These are phyloP conservation scores for Mycena maculata DNA, from an alignment of 768 basidiomycete genomes.

Conservation along the genomic window DNA sequence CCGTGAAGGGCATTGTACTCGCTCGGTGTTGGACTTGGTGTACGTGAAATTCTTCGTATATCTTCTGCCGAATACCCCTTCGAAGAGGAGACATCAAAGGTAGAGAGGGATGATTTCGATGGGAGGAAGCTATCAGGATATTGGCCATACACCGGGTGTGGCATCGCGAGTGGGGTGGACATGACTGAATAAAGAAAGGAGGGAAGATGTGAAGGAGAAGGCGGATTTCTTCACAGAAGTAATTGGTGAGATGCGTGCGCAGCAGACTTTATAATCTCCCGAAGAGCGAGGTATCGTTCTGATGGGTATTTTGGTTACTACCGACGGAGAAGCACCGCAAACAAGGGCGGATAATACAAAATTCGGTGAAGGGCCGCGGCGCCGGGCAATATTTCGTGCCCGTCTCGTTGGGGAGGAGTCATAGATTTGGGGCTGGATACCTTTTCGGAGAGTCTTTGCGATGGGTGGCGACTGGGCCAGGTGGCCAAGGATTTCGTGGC, in stretches of 20 bases:
- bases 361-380: too few species aligned
- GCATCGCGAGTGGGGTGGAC: constrained; percentile 13
- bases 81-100: constrained; percentile 5
- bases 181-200: background rate
- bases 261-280: background rate
- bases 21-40: constrained; percentile 52
- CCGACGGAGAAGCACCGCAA: too few species aligned
- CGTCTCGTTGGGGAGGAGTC: too few species aligned
- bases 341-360: too few species aligned
- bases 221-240: background rate
- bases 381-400: too few species aligned
- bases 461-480: too few species aligned
- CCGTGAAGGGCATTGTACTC: constrained; percentile 45
- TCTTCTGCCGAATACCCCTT: background rate
- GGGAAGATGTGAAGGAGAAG: background rate
- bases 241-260: background rate
- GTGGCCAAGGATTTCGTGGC: too few species aligned
- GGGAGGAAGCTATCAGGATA: background rate
- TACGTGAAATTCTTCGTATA: constrained; percentile 37
- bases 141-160: constrained; percentile 17
- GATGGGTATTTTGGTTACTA: too few species aligned
- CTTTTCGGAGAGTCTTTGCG: too few species aligned
- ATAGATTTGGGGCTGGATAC: too few species aligned
- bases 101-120: constrained; percentile 7
- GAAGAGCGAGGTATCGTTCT: too few species aligned